These are phyloP conservation scores for Sporisorium graminicola DNA, from an alignment of 1,284 basidiomycete genomes.

Conservation along the genomic window DNA sequence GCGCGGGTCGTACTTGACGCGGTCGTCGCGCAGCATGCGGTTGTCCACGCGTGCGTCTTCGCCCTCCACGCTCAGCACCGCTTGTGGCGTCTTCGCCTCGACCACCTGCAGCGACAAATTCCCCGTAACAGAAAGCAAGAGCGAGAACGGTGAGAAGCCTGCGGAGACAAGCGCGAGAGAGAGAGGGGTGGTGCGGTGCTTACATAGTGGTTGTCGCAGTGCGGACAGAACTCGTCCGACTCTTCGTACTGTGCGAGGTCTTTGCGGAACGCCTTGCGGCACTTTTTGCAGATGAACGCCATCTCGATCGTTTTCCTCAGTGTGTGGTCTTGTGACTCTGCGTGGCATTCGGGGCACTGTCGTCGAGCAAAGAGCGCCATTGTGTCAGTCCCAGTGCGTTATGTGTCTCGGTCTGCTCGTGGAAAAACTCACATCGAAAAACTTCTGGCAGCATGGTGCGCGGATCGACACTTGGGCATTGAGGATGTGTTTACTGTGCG, in stretches of 20 bases:
- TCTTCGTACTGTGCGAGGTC: conserved; percentile 92
- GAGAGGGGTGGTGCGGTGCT: not conserved
- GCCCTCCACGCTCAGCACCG: conserved; percentile 85
- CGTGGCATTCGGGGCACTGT: conserved; percentile 89
- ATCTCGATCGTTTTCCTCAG: conserved; percentile 87
- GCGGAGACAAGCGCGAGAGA: not conserved
- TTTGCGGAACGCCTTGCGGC: conserved; percentile 95
- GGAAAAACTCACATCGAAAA: conserved; percentile 64
- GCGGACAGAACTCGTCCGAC: conserved; percentile 96
- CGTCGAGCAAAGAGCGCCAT: not conserved
- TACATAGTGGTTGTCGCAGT: conserved; percentile 98
- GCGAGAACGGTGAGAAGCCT: not conserved
- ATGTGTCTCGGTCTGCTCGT: too few species aligned
- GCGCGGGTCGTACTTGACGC: conserved; percentile 74
- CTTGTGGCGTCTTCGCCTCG: conserved; percentile 90
- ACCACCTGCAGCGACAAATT: conserved; percentile 78
- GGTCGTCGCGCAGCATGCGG: conserved; percentile 81
- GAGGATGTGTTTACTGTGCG: conserved; percentile 67
- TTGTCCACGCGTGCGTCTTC: conserved; percentile 89
- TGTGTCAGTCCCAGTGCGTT: not conserved
- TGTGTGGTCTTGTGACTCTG: conserved; percentile 81
- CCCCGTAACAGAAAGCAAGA: not conserved
- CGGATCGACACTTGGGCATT: conserved; percentile 68
- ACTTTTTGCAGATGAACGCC: conserved; percentile 96
- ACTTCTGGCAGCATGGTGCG: conserved; percentile 68